These are phyloP conservation scores for Pezicula carpinea DNA, from an alignment of 2,329 filamentous ascomycete species.

Conservation along the genomic window DNA sequence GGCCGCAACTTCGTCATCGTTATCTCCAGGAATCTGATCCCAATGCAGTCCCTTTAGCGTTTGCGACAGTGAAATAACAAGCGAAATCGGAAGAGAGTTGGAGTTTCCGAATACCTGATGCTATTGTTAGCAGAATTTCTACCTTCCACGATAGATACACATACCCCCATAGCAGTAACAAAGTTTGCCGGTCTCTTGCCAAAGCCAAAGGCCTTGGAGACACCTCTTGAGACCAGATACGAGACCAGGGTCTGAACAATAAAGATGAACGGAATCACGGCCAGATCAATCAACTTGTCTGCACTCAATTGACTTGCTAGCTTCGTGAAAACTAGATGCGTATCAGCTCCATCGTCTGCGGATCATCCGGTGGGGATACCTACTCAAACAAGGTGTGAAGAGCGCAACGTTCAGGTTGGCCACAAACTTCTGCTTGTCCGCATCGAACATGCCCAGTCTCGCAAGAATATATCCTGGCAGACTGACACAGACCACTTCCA, in stretches of 20 bases:
- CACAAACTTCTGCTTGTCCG: conserved; percentile 92
- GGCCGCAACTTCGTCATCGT: conserved; percentile 89
- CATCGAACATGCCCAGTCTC: conserved; percentile 85
- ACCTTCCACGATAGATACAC: conserved; percentile 18
- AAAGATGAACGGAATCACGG: conserved; percentile 94
- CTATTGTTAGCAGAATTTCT: conserved; percentile 9
- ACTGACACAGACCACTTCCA: conserved; percentile 93
- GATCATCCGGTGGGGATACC: conserved; percentile 27
- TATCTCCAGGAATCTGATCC: conserved; percentile 86
- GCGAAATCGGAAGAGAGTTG: conserved; percentile 93
- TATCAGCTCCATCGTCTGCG: conserved; percentile 7
- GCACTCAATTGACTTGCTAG: conserved; percentile 90
- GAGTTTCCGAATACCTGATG: conserved; percentile 86
- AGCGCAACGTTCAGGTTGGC: conserved; percentile 94
- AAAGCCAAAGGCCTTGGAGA: conserved; percentile 76
- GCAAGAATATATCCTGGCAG: conserved; percentile 92
- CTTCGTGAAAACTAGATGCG: conserved; percentile 79
- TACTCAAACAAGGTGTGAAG: conserved; percentile 95
- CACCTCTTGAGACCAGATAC: conserved; percentile 66
- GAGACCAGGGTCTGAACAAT: conserved; percentile 82
- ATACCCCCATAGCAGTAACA: conserved; percentile 86
- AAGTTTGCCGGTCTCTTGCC: conserved; percentile 86
- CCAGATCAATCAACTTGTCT: conserved; percentile 83
- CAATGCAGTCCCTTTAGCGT: conserved; percentile 91
- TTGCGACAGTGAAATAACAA: conserved; percentile 89